These are phyloP conservation scores for Hortiboletus campestris DNA, from an alignment of 768 basidiomycete species.

Conservation along the genomic window DNA sequence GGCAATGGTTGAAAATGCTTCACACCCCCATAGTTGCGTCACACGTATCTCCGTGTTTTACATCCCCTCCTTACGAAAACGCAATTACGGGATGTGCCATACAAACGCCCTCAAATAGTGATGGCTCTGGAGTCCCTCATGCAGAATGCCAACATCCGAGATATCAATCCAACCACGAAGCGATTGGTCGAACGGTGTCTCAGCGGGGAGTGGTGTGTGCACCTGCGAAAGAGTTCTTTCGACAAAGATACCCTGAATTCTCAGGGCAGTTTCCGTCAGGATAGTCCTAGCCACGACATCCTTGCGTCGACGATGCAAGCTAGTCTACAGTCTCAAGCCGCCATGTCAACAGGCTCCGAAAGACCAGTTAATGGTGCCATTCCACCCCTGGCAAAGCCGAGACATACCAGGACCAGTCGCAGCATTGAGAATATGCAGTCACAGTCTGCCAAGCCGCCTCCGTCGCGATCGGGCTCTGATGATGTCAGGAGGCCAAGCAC, in stretches of 20 bases:
- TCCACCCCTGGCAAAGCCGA: constrained; percentile 31
- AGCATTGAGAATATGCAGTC: constrained; percentile 61
- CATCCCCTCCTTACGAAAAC: constrained; percentile 95
- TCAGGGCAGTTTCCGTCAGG: constrained; percentile 32
- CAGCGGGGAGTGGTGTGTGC: constrained; percentile 81
- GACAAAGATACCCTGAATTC: constrained; percentile 27
- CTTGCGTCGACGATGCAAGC: constrained; percentile 38
- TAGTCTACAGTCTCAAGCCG: constrained; percentile 1
- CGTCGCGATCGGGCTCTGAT: constrained; percentile 36
- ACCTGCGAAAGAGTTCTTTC: constrained; percentile 47
- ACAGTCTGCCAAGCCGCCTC: constrained; percentile 24
- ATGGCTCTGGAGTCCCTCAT: constrained; percentile 76
- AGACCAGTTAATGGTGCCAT: constrained; percentile 21
- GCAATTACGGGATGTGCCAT: constrained; percentile 78
- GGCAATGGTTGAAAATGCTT: constrained; percentile 1
- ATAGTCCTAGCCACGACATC: constrained; percentile 45
- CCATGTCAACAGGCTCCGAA: constrained; percentile 8
- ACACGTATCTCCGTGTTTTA: constrained; percentile 95
- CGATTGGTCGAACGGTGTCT: constrained; percentile 92
- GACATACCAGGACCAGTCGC: constrained; percentile 57
- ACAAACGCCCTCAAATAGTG: constrained; percentile 91
- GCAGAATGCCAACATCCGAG: constrained; percentile 70
- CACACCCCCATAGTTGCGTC: constrained; percentile 61
- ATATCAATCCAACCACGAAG: constrained; percentile 83
- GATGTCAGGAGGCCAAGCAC: constrained; percentile 40